Evolutionary conservation across 768 basidiomycete genomes (phyloP).

Genomic region (Boletales sp.): DNA sequence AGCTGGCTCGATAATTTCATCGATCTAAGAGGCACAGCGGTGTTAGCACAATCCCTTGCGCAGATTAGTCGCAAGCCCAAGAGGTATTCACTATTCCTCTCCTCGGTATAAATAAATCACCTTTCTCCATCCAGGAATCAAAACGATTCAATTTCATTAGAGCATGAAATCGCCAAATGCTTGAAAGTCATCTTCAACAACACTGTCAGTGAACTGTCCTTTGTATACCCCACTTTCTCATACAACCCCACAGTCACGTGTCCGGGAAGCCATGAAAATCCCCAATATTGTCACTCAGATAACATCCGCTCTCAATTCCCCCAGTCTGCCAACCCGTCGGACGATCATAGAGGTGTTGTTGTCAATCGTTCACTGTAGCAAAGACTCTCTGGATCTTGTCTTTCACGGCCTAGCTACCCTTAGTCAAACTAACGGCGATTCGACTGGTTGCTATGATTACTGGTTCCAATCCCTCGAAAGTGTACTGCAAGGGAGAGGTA

Average conservation of each 20-base stretch:
- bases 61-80: slow-evolving; percentile 72
- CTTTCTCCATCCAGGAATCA: slow-evolving; percentile 22
- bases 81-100: slow-evolving; percentile 42
- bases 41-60: slow-evolving; percentile 73
- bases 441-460: slow-evolving; percentile 67
- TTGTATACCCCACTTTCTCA: slow-evolving; percentile 2
- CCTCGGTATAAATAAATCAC: not conserved
- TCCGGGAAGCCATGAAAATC: slow-evolving; percentile 71
- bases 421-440: slow-evolving; percentile 58
- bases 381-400: slow-evolving; percentile 62
- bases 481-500: slow-evolving; percentile 78
- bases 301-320: slow-evolving; percentile 76
- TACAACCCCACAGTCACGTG: slow-evolving; percentile 47
- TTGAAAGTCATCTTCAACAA: slow-evolving; percentile 78
- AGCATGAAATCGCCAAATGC: slow-evolving; percentile 88
- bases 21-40: slow-evolving; percentile 74
- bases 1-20: slow-evolving; percentile 85
- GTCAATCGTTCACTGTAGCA: slow-evolving; percentile 67
- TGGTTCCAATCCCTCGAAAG: slow-evolving; percentile 86
- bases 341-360: slow-evolving; percentile 74
- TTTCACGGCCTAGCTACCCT: slow-evolving; percentile 71
- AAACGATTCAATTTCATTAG: slow-evolving; percentile 62
- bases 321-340: slow-evolving; percentile 75
- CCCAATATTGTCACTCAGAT: slow-evolving; percentile 74
- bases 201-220: slow-evolving; percentile 36